A percentile compares a stretch with the other conserved stretches of the same genome.
Conservation (phyloP, 129 eudicot species). For the Arctium minus region DNA sequence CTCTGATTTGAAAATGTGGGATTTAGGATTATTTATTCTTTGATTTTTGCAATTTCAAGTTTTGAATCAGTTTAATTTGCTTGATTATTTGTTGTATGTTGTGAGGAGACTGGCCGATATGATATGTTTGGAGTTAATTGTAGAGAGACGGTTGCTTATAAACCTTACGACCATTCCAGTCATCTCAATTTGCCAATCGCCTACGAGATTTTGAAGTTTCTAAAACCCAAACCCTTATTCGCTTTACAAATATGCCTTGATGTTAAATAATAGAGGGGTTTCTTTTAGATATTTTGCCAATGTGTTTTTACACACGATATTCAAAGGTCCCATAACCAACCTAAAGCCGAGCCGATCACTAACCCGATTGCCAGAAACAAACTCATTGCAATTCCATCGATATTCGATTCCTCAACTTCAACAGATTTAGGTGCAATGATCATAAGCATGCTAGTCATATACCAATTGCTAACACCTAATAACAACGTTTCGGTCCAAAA, state of each 20-base stretch:
- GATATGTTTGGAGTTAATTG: not conserved
- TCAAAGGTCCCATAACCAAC: slow-evolving; percentile 41
- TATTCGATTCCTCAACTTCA: slow-evolving; percentile 30
- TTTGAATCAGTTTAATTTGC: not conserved
- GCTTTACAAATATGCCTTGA: not conserved
- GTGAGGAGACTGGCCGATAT: not conserved
- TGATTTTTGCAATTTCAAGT: slow-evolving; percentile 1
- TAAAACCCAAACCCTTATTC: not conserved
- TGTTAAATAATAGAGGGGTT: no score
- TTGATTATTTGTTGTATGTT: not conserved
- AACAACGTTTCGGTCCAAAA: slow-evolving; percentile 36
- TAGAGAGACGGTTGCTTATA: not conserved
- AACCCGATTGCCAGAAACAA: slow-evolving; percentile 32
- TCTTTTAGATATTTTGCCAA: not conserved
- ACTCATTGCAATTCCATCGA: slow-evolving; percentile 32
- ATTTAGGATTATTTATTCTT: not conserved
- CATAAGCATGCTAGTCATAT: slow-evolving; percentile 33
- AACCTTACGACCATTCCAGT: slow-evolving; percentile 9
- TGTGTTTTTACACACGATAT: not conserved
- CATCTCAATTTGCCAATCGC: not conserved
- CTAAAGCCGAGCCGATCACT: slow-evolving; percentile 37
- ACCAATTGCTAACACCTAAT: slow-evolving; percentile 48
- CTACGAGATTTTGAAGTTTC: not conserved
- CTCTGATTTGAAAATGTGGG: not conserved
- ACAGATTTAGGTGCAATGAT: slow-evolving; percentile 27